A percentile compares a stretch with the other conserved stretches of the same genome.
phyloP scores from a whole-genome alignment of 192 early-diverging fungal genomes.

The Gaertneriomyces sp. region DNA sequence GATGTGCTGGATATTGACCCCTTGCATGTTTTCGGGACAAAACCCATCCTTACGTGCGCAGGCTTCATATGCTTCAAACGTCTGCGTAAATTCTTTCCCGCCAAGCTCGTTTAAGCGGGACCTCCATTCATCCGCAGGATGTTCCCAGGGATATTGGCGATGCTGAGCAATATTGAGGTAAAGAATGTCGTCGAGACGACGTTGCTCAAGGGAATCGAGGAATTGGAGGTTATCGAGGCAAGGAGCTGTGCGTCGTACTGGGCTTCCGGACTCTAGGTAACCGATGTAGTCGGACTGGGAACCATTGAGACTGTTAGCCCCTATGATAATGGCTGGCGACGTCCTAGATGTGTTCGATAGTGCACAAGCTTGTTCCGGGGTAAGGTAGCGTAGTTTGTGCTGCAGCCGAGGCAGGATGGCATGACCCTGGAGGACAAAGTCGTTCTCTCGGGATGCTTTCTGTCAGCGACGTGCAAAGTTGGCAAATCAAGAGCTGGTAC shows the following conservation, averaged over 20 bases:
- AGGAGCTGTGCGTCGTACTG: not conserved
- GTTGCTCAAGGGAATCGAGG: not conserved
- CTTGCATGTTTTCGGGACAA: too few relatives aligned
- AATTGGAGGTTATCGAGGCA: conserved; percentile 1
- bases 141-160: not conserved
- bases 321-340: not conserved
- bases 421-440: not conserved
- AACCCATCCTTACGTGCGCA: too few relatives aligned
- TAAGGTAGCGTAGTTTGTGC: not conserved
- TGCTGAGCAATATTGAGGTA: not conserved
- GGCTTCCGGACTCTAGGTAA: conserved; percentile 1
- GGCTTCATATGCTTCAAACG: too few relatives aligned
- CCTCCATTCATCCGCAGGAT: not conserved
- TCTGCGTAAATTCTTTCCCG: too few relatives aligned
- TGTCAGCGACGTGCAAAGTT: too few relatives aligned
- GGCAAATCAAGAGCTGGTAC: too few relatives aligned
- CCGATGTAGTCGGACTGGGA: not conserved
- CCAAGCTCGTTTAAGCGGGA: too few relatives aligned
- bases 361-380: not conserved
- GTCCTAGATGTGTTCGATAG: not conserved
- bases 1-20: too few relatives aligned
- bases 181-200: not conserved
- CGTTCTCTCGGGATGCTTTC: too few relatives aligned
- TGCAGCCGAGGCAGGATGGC: conserved; percentile 1
- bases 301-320: not conserved